Evolutionary conservation across 768 basidiomycete species (phyloP), one percentile per base, ranked within the genome.

Genomic region (Hypholoma sublateritium): DNA sequence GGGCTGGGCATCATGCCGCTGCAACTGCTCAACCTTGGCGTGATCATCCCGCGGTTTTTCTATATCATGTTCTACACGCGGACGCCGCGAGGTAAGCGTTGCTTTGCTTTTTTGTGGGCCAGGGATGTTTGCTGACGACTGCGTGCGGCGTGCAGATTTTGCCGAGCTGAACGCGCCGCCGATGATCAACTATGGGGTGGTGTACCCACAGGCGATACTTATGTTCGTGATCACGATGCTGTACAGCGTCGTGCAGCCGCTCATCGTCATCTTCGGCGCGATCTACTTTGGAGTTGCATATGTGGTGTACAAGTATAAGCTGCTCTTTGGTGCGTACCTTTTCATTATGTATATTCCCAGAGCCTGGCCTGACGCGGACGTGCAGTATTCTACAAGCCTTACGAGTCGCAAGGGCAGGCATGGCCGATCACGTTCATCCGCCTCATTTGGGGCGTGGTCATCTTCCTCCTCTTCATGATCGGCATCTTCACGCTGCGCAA

Each of bases 141-240:
- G 6, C 28, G 5, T 32, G 28, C 9, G 28, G 28, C 22, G 24
- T 13, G 17, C 65, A 98, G 96, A 99, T 66, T 95, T 87, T 61
- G 96, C 95, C 16, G 97, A 97, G 69, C 80, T 98, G 14, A 97
- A 99, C 67, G 94, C 95, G 0, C 97, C 97, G 5, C 95, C 97
- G 0, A 93, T 95, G 89, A 90, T 98, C 73, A 98, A 98, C 72
- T 96, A 98, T 63, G 97, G 97, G 50, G 83, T 90, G 49, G 94
- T 99, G 11, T 99, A 98, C 69, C 97, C 97, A 0, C 96, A 98
- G 68, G 91, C 95, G 5, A 93, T 98, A 57, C 79, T 99, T 43
- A 88, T 98, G 70, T 98, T 98, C 72, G 91, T 94, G 60, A 90
- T 99, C 72, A 95, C 92, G 36, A 76, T 99, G 65, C 79, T 95